phyloP scores from a whole-genome alignment of 306 rosid species.

The Acacia crassicarpa region DNA sequence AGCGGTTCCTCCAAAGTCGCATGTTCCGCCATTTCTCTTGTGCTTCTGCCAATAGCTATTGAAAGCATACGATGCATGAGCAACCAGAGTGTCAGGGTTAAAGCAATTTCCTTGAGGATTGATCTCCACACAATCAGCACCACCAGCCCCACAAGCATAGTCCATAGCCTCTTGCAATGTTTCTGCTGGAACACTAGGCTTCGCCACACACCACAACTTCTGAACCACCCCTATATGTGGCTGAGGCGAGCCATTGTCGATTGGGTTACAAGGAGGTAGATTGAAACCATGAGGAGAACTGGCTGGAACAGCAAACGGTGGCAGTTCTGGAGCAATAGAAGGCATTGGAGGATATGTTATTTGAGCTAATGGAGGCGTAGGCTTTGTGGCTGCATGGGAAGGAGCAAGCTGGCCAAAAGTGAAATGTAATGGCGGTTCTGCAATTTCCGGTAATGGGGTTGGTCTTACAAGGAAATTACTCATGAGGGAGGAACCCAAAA shows the following conservation, averaged over 20 bases:
- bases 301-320: constrained; percentile 53
- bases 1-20: constrained; percentile 89
- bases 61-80: constrained; percentile 93
- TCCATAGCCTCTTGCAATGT: constrained; percentile 76
- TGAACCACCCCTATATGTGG: constrained; percentile 45
- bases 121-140: constrained; percentile 73
- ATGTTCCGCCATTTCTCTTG: constrained; percentile 85
- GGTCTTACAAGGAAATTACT: constrained; percentile 56
- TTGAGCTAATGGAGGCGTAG: constrained; percentile 57
- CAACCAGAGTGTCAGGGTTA: constrained; percentile 63
- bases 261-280: constrained; percentile 75
- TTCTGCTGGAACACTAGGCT: constrained; percentile 81
- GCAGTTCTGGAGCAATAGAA: constrained; percentile 46
- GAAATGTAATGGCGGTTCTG: constrained; percentile 59
- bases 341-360: constrained; percentile 46
- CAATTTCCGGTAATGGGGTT: constrained; percentile 53
- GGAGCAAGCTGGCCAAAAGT: constrained; percentile 52
- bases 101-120: constrained; percentile 66
- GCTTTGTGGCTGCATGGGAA: constrained; percentile 44
- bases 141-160: constrained; percentile 93
- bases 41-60: constrained; percentile 96
- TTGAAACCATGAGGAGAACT: constrained; percentile 49
- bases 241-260: constrained; percentile 46
- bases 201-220: constrained; percentile 92
- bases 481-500: constrained; percentile 27